A percentile compares a stretch with the other conserved stretches of the same genome.
These are phyloP conservation scores for Eruca vesicaria DNA, from an alignment of 441 rosid species.

Conservation along the genomic window DNA sequence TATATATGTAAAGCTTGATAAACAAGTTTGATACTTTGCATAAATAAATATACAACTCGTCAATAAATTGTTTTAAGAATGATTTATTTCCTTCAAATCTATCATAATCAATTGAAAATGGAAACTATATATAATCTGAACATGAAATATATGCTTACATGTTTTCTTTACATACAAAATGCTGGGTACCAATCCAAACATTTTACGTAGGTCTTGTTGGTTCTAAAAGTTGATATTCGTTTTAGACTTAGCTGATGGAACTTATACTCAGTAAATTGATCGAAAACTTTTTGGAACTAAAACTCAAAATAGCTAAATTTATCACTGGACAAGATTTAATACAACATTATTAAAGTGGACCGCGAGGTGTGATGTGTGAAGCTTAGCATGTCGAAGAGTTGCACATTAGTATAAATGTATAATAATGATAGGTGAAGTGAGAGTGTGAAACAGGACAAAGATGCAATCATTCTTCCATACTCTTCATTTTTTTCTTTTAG, in stretches of 20 bases:
- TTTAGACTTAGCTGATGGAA: background rate
- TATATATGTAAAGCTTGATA: background rate
- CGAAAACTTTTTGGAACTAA: background rate
- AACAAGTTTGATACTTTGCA: background rate
- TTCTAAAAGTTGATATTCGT: background rate
- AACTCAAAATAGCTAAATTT: background rate
- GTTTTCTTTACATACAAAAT: background rate
- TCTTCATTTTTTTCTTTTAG: background rate
- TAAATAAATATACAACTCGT: background rate
- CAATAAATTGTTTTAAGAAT: background rate
- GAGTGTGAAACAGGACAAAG: background rate
- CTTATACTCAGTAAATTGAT: background rate
- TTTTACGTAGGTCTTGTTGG: background rate
- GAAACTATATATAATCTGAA: background rate
- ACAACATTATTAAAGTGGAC: background rate
- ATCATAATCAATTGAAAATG: background rate
- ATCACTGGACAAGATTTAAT: background rate
- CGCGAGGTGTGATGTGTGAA: background rate
- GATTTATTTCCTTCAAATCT: background rate
- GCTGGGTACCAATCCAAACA: background rate
- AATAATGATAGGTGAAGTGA: background rate
- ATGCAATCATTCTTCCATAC: background rate
- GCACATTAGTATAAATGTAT: background rate
- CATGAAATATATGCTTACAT: background rate
- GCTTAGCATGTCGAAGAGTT: background rate